Conservation (phyloP, 305 asterid species). For the Striga hermonthica region DNA sequence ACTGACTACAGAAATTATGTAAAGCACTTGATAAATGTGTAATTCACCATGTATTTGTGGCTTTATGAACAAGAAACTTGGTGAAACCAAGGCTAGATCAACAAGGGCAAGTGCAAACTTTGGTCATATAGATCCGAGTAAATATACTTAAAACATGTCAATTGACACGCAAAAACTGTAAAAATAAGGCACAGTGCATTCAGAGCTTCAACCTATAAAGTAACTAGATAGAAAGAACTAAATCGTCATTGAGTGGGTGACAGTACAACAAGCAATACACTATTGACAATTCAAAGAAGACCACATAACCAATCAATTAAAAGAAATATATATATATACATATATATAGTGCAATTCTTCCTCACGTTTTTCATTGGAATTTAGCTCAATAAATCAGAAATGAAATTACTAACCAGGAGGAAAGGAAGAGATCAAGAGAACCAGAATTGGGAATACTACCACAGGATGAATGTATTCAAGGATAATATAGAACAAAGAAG, state of each 20-base stretch:
- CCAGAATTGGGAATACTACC: conserved; percentile 3
- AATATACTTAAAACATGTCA: neutral
- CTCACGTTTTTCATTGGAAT: conserved; percentile 20
- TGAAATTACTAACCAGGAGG: conserved; percentile 5
- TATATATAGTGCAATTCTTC: neutral
- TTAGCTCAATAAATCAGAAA: conserved; percentile 8
- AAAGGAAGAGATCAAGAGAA: neutral
- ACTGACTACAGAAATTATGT: conserved; percentile 9
- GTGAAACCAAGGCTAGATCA: conserved; percentile 16
- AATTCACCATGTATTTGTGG: conserved; percentile 2
- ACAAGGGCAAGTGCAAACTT: conserved; percentile 1
- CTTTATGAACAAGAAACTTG: conserved; percentile 8
- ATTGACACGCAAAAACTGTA: neutral
- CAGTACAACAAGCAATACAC: conserved; percentile 23
- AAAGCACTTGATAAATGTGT: conserved; percentile 2
- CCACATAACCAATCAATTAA: neutral
- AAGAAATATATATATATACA: conserved; percentile 6
- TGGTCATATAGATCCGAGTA: conserved; percentile 1
- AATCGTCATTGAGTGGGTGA: neutral
- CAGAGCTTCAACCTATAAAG: conserved; percentile 13
- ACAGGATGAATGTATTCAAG: conserved; percentile 11
- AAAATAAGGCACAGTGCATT: neutral
- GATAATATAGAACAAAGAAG: conserved; percentile 15
- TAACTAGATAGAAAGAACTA: neutral
- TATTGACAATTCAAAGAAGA: neutral